These are phyloP conservation scores for Gracilaria vermiculophylla DNA, from an alignment of 23 red algal genomes.

Conservation along the genomic window DNA sequence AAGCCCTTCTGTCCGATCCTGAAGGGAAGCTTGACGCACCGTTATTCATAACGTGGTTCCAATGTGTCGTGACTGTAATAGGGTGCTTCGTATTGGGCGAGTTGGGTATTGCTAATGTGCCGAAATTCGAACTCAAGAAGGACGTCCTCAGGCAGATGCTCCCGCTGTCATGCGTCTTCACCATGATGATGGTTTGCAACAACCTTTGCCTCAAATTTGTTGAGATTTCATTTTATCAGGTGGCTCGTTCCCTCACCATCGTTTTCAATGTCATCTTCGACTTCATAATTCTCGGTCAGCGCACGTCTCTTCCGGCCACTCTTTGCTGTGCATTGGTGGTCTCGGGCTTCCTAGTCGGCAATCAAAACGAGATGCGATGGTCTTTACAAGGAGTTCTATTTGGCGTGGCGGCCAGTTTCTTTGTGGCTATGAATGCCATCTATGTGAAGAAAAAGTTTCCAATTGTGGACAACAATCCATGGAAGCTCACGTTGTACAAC, in stretches of 20 bases:
- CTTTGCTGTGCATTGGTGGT: constrained; percentile 80
- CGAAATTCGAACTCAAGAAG: constrained; percentile 81
- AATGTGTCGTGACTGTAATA: constrained; percentile 84
- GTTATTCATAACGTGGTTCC: constrained; percentile 96
- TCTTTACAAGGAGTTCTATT: constrained; percentile 87
- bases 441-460: constrained; percentile 96
- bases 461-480: constrained; percentile 96
- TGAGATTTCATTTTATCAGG: constrained; percentile 96
- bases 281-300: constrained; percentile 84
- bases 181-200: constrained; percentile 91
- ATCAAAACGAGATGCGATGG: constrained; percentile 91
- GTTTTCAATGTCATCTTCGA: constrained; percentile 94
- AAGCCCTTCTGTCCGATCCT: constrained; percentile 73
- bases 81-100: constrained; percentile 72
- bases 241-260: constrained; percentile 96
- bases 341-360: constrained; percentile 77
- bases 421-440: constrained; percentile 96
- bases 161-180: constrained; percentile 87
- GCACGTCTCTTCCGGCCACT: constrained; percentile 78
- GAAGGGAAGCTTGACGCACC: constrained; percentile 85
- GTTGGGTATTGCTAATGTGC: constrained; percentile 71
- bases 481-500: constrained; percentile 96
- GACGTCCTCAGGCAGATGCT: constrained; percentile 64
- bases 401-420: constrained; percentile 83
- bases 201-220: constrained; percentile 97